Percentiles rank a stretch among this genome's conserved stretches.
phyloP scores from a whole-genome alignment of 2,329 filamentous ascomycete species.

The Penicillium sp. region DNA sequence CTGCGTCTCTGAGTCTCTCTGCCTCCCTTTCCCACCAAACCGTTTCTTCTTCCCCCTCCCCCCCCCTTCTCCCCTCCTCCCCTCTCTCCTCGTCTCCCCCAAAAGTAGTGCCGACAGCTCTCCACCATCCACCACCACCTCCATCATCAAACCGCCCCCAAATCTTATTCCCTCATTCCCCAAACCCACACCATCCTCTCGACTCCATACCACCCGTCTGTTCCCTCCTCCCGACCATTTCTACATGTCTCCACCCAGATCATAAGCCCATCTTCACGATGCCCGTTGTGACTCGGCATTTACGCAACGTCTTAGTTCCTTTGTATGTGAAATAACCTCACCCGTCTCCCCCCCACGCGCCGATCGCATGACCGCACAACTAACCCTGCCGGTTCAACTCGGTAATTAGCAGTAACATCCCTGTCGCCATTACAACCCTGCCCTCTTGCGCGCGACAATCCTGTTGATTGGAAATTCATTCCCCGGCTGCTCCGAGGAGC shows the following conservation, averaged over 20 bases:
- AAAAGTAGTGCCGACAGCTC: background rate
- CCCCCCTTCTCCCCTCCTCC: too few species aligned
- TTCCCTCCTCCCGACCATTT: too few species aligned
- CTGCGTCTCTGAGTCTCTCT: too few species aligned
- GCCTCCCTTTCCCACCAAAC: constrained; percentile 9
- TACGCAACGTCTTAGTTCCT: constrained; percentile 4
- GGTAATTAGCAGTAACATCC: constrained; percentile 2
- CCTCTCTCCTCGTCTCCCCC: background rate
- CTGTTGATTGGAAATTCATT: background rate
- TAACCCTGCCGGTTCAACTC: background rate
- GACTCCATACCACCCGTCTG: background rate
- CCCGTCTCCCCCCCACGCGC: background rate
- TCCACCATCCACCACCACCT: background rate
- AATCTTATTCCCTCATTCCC: background rate
- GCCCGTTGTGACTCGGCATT: constrained; percentile 10
- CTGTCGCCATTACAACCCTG: constrained; percentile 34
- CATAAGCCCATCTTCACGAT: constrained; percentile 12
- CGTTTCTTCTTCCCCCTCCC: background rate
- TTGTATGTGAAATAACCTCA: background rate
- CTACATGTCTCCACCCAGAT: constrained; percentile 1
- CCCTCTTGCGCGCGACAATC: background rate
- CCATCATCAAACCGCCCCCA: background rate
- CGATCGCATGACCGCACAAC: constrained; percentile 15
- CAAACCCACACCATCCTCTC: background rate
- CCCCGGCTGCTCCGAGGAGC: background rate